phyloP scores from a whole-genome alignment of 139 green algal genomes.

The Asterochloris sp. region DNA sequence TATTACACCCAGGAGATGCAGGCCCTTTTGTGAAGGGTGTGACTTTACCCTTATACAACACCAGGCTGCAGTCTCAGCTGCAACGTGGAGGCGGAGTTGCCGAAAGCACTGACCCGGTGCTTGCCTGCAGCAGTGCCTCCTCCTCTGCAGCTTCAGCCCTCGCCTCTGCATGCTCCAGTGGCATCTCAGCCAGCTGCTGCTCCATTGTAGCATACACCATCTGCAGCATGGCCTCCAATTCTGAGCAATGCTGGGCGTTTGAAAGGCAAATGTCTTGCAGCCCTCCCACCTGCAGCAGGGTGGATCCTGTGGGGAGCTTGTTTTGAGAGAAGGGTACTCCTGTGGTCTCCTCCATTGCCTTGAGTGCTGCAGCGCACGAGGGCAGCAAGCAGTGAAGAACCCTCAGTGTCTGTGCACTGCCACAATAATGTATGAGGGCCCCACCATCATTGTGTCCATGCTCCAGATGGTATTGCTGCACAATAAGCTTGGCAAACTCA shows the following conservation, averaged over 20 bases:
- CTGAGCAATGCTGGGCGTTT: background rate
- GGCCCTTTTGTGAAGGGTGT: too few relatives aligned
- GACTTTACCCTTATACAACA: too few relatives aligned
- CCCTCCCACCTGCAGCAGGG: slow-evolving; percentile 46
- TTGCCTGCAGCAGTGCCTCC: slow-evolving; percentile 14
- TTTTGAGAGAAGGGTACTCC: slow-evolving; percentile 35
- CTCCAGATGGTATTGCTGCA: slow-evolving; percentile 54
- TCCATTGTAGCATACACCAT: background rate
- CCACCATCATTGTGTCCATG: slow-evolving; percentile 10
- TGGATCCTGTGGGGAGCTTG: slow-evolving; percentile 34
- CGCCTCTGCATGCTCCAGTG: slow-evolving; percentile 22
- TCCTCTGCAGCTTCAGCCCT: slow-evolving; percentile 7
- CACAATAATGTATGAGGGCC: slow-evolving; percentile 25
- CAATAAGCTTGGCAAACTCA: slow-evolving; percentile 27
- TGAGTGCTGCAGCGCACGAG: slow-evolving; percentile 37
- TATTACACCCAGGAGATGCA: too few relatives aligned
- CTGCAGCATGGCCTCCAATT: background rate
- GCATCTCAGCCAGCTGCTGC: slow-evolving; percentile 42
- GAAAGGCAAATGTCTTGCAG: background rate
- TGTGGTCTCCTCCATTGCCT: slow-evolving; percentile 38
- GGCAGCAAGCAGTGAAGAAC: background rate
- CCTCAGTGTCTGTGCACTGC: background rate
- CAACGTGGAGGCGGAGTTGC: too few relatives aligned
- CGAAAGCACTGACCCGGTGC: too few relatives aligned
- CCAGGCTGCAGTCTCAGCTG: too few relatives aligned